These are phyloP conservation scores for Chaetomidium leptoderma DNA, from an alignment of 495 filamentous ascomycete genomes.

Conservation along the genomic window DNA sequence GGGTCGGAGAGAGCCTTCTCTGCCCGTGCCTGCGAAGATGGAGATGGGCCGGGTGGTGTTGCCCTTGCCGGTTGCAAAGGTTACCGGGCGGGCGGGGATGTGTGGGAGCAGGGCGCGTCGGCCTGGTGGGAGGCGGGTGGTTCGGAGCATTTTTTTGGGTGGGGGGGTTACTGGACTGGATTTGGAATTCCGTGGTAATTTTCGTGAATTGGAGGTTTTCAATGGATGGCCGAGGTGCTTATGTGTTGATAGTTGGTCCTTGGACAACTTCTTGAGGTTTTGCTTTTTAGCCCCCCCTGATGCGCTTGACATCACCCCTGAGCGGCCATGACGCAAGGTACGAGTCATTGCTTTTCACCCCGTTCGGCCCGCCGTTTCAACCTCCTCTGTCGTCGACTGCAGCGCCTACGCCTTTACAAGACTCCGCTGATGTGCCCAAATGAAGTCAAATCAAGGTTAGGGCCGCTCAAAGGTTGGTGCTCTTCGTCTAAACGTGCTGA, in stretches of 20 bases:
- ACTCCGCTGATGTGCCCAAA: too few species aligned
- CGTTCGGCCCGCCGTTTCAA: too few species aligned
- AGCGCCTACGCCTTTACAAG: too few species aligned
- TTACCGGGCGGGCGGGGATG: background rate
- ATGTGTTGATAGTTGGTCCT: too few species aligned
- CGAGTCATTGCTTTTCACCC: background rate
- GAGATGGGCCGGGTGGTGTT: background rate
- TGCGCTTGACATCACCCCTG: background rate
- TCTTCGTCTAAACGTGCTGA: background rate
- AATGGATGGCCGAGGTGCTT: background rate
- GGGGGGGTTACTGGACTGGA: too few species aligned
- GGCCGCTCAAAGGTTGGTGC: too few species aligned
- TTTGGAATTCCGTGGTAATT: too few species aligned
- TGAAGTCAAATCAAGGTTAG: too few species aligned
- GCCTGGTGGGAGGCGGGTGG: slow-evolving; percentile 1
- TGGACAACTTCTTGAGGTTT: too few species aligned
- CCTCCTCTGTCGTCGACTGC: too few species aligned
- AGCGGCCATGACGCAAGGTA: background rate
- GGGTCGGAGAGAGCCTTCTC: background rate
- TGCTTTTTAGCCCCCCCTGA: too few species aligned
- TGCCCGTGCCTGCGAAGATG: background rate
- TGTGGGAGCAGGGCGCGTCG: slow-evolving; percentile 4
- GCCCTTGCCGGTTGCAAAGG: slow-evolving; percentile 1
- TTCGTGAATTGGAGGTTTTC: background rate
- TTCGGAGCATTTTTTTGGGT: slow-evolving; percentile 3